These are phyloP conservation scores for Grigorovia yakushimaensis DNA, from an alignment of 805 yeast species.

Conservation along the genomic window DNA sequence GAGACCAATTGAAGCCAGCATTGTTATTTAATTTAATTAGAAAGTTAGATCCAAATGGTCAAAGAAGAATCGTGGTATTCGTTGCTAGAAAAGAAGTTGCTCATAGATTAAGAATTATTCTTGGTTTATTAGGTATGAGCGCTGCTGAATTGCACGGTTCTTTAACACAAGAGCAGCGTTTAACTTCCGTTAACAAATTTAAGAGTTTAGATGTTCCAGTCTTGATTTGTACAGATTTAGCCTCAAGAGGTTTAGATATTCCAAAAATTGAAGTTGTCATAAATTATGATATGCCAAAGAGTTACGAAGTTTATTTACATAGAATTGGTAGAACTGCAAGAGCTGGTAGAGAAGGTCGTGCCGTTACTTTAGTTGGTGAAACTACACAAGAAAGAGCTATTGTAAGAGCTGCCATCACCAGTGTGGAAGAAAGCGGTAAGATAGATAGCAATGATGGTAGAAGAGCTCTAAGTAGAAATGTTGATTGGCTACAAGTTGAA, in stretches of 20 bases:
- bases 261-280: constrained; percentile 93
- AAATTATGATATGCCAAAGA: constrained; percentile 92
- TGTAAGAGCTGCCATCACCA: constrained; percentile 82
- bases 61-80: constrained; percentile 75
- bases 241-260: constrained; percentile 98
- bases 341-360: constrained; percentile 93
- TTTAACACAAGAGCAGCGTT: constrained; percentile 85
- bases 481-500: constrained; percentile 84
- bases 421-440: constrained; percentile 37
- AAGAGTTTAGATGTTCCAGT: constrained; percentile 77
- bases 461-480: constrained; percentile 70
- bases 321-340: constrained; percentile 99
- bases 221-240: constrained; percentile 91
- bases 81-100: constrained; percentile 89
- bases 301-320: constrained; percentile 84
- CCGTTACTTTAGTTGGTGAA: constrained; percentile 92
- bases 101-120: constrained; percentile 67
- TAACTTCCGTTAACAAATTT: constrained; percentile 72
- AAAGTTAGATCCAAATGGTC: constrained; percentile 50
- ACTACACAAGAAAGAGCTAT: constrained; percentile 75
- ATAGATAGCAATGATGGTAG: constrained; percentile 29
- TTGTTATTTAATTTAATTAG: constrained; percentile 63
- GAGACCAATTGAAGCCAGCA: constrained; percentile 78
- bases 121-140: constrained; percentile 66
- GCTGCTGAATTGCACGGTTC: constrained; percentile 81